Evolutionary conservation across 2,329 filamentous ascomycete species (phyloP).

Genomic region (Trichoderma aggressivum): DNA sequence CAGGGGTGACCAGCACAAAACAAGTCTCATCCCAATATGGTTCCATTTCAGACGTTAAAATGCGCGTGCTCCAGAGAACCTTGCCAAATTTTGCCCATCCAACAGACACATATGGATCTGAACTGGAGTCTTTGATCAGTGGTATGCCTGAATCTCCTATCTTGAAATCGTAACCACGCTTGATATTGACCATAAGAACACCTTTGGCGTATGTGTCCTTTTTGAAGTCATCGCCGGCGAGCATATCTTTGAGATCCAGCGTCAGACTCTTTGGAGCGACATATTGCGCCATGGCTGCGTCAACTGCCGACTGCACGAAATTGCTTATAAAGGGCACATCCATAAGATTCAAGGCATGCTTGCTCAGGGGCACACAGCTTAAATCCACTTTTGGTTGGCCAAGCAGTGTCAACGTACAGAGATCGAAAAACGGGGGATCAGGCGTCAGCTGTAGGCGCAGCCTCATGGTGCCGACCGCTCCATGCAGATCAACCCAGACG

Average conservation of each 20-base stretch:
- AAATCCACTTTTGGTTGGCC: slow-evolving; percentile 71
- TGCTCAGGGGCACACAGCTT: slow-evolving; percentile 67
- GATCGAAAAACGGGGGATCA: slow-evolving; percentile 73
- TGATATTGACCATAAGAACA: slow-evolving; percentile 63
- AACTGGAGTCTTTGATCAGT: slow-evolving; percentile 55
- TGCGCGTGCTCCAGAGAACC: slow-evolving; percentile 59
- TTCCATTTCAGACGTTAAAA: slow-evolving; percentile 62
- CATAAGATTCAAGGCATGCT: slow-evolving; percentile 69
- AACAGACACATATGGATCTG: slow-evolving; percentile 69
- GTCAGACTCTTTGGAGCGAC: slow-evolving; percentile 74
- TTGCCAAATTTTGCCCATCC: slow-evolving; percentile 75
- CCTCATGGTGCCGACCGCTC: slow-evolving; percentile 67
- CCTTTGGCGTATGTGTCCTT: slow-evolving; percentile 66
- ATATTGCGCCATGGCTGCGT: slow-evolving; percentile 70
- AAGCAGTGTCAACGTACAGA: slow-evolving; percentile 70
- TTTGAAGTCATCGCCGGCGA: slow-evolving; percentile 75
- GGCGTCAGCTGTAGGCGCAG: slow-evolving; percentile 69
- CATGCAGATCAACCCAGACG: slow-evolving; percentile 72
- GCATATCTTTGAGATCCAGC: slow-evolving; percentile 71
- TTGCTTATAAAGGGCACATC: slow-evolving; percentile 70
- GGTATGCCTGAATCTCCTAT: slow-evolving; percentile 64
- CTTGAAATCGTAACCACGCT: slow-evolving; percentile 67
- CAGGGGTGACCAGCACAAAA: slow-evolving; percentile 64
- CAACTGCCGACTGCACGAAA: slow-evolving; percentile 71
- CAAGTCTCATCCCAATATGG: slow-evolving; percentile 70